A percentile compares a stretch with the other conserved stretches of the same genome.
Evolutionary conservation across 371 early-diverging fungal genomes (phyloP).

Genomic region (Mortierella polycephala): DNA sequence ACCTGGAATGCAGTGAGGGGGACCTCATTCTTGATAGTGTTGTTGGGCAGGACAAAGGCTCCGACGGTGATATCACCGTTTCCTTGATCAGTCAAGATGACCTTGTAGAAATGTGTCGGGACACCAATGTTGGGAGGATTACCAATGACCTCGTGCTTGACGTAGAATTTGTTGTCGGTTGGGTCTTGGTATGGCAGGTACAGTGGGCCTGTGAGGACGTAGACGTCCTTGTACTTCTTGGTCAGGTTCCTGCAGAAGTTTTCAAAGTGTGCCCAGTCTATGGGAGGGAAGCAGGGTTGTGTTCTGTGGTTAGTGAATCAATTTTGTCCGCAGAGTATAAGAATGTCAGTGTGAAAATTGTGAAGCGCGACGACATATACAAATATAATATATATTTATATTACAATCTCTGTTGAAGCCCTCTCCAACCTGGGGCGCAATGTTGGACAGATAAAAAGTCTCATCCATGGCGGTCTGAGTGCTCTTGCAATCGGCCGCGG

Average conservation of each 20-base stretch:
- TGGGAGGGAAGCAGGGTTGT: neutral
- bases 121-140: conserved; percentile 90
- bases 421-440: conserved; percentile 84
- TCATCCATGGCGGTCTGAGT: conserved; percentile 80
- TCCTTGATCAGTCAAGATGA: conserved; percentile 68
- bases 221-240: conserved; percentile 72
- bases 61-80: conserved; percentile 68
- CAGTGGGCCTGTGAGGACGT: conserved; percentile 83
- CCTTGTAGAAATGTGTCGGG: conserved; percentile 95
- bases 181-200: conserved; percentile 80
- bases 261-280: conserved; percentile 86
- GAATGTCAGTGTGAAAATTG: no score
- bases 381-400: conserved; percentile 6
- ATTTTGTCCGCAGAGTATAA: no score
- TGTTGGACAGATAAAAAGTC: conserved; percentile 83
- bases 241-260: conserved; percentile 78
- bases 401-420: conserved; percentile 86
- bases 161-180: conserved; percentile 75
- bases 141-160: conserved; percentile 92
- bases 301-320: neutral
- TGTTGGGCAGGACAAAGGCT: conserved; percentile 92
- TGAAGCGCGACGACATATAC: no score
- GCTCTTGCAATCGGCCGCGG: conserved; percentile 84
- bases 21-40: conserved; percentile 69
- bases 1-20: conserved; percentile 78